Evolutionary conservation across 768 basidiomycete species (phyloP).

Genomic region (Psilocybe tampanensis): DNA sequence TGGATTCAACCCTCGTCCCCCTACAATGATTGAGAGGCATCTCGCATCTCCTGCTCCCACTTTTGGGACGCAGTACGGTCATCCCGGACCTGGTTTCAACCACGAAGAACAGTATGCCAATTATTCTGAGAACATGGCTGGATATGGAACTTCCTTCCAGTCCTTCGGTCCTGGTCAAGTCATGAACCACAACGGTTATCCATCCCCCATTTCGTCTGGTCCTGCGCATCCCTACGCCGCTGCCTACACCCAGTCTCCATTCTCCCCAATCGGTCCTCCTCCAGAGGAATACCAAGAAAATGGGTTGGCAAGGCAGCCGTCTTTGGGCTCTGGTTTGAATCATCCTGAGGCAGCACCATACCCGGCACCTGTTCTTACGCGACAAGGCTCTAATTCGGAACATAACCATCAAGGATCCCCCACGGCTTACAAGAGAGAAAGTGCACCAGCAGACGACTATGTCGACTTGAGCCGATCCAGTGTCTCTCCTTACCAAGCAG

Average conservation of each 20-base stretch:
- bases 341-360: slow-evolving; percentile 11
- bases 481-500: slow-evolving; percentile 74
- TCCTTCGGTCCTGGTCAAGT: slow-evolving; percentile 40
- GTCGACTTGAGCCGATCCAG: slow-evolving; percentile 69
- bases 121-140: slow-evolving; percentile 21
- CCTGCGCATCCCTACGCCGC: slow-evolving; percentile 14
- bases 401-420: slow-evolving; percentile 1
- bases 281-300: slow-evolving; percentile 17
- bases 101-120: slow-evolving; percentile 9
- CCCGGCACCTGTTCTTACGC: slow-evolving; percentile 20
- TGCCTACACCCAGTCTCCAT: slow-evolving; percentile 15
- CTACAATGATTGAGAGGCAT: slow-evolving; percentile 64
- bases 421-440: slow-evolving; percentile 8
- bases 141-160: slow-evolving; percentile 24
- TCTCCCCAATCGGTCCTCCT: slow-evolving; percentile 17
- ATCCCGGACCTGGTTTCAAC: slow-evolving; percentile 22
- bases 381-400: slow-evolving; percentile 16
- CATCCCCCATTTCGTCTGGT: slow-evolving; percentile 11
- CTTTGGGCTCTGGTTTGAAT: slow-evolving; percentile 5
- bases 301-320: slow-evolving; percentile 1
- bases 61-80: slow-evolving; percentile 33
- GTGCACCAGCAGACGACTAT: slow-evolving; percentile 46
- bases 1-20: slow-evolving; percentile 57
- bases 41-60: slow-evolving; percentile 36
- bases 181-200: slow-evolving; percentile 22